Conservation (phyloP, 2,329 filamentous ascomycete species). For the Pseudocercospora fuligena region DNA sequence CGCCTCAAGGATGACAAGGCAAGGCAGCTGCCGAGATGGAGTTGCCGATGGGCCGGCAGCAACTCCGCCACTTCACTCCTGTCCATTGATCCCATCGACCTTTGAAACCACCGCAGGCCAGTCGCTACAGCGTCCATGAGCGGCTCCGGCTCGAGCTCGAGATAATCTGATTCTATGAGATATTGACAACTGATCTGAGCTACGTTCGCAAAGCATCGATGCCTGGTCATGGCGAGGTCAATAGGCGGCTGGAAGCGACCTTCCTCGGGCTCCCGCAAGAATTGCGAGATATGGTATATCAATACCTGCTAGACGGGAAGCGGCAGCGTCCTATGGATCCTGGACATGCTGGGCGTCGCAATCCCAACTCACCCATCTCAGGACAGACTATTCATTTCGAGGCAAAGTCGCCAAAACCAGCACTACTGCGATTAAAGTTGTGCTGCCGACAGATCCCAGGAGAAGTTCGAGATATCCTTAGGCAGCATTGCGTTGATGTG, state of each 20-base stretch:
- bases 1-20: no score
- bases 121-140: no score
- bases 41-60: background rate
- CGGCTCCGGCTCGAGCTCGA: background rate
- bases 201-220: background rate
- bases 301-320: slow-evolving; percentile 14
- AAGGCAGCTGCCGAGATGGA: background rate
- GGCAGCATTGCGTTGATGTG: background rate
- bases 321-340: slow-evolving; percentile 16
- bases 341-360: slow-evolving; percentile 12
- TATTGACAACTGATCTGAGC: background rate
- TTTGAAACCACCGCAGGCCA: no score
- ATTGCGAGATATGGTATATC: slow-evolving; percentile 20
- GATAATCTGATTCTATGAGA: background rate
- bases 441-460: slow-evolving; percentile 11
- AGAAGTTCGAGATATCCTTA: slow-evolving; percentile 17
- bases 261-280: slow-evolving; percentile 21
- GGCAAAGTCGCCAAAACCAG: slow-evolving; percentile 20
- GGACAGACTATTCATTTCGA: slow-evolving; percentile 20
- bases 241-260: background rate
- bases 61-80: background rate
- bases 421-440: slow-evolving; percentile 24
- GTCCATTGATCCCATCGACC: background rate
- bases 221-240: background rate
- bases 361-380: slow-evolving; percentile 11